These are phyloP conservation scores for Bruguiera hainesii DNA, from an alignment of 441 rosid genomes.

Conservation along the genomic window DNA sequence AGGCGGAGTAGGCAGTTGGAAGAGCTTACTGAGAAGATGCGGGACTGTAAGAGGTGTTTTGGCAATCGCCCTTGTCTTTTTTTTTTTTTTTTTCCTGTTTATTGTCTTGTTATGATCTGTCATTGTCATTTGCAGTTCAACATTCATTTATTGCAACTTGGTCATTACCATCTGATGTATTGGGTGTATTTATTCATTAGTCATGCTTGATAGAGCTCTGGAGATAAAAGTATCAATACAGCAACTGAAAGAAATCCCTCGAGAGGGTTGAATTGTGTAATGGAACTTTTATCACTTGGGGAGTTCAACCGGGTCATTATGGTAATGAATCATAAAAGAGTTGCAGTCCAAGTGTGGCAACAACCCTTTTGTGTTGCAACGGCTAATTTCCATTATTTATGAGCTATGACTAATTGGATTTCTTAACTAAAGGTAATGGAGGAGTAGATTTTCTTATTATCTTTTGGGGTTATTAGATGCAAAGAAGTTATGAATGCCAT, in stretches of 20 bases:
- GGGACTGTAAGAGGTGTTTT: constrained; percentile 83
- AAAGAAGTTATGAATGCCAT: background rate
- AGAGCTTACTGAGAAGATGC: constrained; percentile 88
- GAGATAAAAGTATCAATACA: no score
- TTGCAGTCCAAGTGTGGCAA: background rate
- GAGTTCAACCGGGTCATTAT: no score
- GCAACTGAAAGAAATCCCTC: no score
- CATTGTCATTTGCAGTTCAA: background rate
- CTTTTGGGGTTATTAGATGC: background rate
- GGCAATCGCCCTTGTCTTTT: background rate
- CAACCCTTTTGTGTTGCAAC: background rate
- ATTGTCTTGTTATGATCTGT: background rate
- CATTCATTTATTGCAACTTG: background rate
- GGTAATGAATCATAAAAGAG: background rate
- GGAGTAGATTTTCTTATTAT: background rate
- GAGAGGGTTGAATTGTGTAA: no score
- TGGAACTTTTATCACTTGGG: no score
- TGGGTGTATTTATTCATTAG: no score
- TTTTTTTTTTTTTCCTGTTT: background rate
- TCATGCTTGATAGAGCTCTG: no score
- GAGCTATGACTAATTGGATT: background rate
- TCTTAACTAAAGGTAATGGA: background rate
- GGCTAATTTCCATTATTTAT: no score
- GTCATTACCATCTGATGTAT: no score
- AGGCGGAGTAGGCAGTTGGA: constrained; percentile 91